Evolutionary conservation across 345 rosid species (phyloP).

Genomic region (Salix brachista): DNA sequence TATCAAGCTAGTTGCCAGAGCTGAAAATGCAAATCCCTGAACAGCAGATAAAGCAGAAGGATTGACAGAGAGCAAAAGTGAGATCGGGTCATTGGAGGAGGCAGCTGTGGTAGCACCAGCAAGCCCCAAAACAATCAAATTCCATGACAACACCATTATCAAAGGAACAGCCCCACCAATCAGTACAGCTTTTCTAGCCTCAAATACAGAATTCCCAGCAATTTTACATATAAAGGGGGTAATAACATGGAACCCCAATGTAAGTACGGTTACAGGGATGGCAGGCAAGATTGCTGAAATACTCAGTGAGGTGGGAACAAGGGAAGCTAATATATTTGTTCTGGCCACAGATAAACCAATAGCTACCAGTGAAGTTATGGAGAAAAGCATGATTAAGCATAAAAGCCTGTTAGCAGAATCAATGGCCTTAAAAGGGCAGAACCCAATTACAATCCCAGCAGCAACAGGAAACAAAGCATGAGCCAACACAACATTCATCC

Average conservation of each 20-base stretch:
- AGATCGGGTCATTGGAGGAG: conserved; percentile 56
- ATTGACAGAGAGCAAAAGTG: conserved; percentile 73
- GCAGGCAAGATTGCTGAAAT: conserved; percentile 64
- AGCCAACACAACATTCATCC: conserved; percentile 55
- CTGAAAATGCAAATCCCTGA: conserved; percentile 86
- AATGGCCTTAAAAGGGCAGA: conserved; percentile 63
- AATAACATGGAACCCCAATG: conserved; percentile 87
- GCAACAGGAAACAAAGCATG: conserved; percentile 58
- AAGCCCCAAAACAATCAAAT: conserved; percentile 82
- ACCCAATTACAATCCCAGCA: conserved; percentile 46
- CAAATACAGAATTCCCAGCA: conserved; percentile 55
- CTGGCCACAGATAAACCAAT: conserved; percentile 73
- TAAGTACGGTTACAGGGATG: conserved; percentile 76
- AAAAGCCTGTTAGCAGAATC: conserved; percentile 59
- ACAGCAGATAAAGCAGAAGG: conserved; percentile 83
- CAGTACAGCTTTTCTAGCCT: conserved; percentile 72
- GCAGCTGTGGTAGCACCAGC: conserved; percentile 42
- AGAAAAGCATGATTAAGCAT: conserved; percentile 69
- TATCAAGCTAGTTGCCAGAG: conserved; percentile 80
- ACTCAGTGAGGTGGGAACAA: conserved; percentile 58
- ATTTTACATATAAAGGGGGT: conserved; percentile 84
- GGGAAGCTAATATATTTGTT: conserved; percentile 55
- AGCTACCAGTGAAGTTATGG: conserved; percentile 62
- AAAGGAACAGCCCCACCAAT: conserved; percentile 71
- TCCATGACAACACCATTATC: conserved; percentile 82